Evolutionary conservation across 1,284 basidiomycete species (phyloP).

Genomic region (Puccinia brachypodii): DNA sequence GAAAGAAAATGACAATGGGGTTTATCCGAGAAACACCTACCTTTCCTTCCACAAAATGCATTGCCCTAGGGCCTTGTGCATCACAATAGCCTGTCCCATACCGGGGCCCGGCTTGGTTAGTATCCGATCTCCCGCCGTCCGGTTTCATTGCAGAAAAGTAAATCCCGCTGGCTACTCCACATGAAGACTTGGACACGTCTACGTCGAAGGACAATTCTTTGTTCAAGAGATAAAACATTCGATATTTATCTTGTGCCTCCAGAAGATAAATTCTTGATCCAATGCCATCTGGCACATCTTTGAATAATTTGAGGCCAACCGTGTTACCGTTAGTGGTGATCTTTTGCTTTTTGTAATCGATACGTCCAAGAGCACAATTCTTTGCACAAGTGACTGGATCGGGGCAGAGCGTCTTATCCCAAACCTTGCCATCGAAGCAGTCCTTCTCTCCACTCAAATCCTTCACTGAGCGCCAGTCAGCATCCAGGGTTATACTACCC

Average conservation of each 20-base stretch:
- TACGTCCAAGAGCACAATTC: neutral
- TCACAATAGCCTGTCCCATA: conserved; percentile 55
- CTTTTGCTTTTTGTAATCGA: neutral
- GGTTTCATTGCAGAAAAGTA: conserved; percentile 57
- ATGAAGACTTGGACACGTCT: conserved; percentile 11
- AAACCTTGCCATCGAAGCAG: conserved; percentile 16
- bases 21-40: conserved; percentile 54
- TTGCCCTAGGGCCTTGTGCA: conserved; percentile 60
- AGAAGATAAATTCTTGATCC: neutral
- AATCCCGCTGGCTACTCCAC: conserved; percentile 57
- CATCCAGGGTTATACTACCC: conserved; percentile 6
- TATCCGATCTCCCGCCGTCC: conserved; percentile 51
- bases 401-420: conserved; percentile 9
- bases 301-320: neutral
- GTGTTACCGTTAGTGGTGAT: neutral
- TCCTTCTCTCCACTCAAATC: neutral
- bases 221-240: neutral
- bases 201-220: conserved; percentile 29
- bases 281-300: neutral
- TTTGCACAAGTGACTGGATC: conserved; percentile 18
- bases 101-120: neutral
- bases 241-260: neutral
- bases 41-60: conserved; percentile 64
- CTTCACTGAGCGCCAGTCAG: conserved; percentile 8
- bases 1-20: neutral